Evolutionary conservation across 192 early-diverging fungal species (phyloP).

Genomic region (Coemansia sp.): DNA sequence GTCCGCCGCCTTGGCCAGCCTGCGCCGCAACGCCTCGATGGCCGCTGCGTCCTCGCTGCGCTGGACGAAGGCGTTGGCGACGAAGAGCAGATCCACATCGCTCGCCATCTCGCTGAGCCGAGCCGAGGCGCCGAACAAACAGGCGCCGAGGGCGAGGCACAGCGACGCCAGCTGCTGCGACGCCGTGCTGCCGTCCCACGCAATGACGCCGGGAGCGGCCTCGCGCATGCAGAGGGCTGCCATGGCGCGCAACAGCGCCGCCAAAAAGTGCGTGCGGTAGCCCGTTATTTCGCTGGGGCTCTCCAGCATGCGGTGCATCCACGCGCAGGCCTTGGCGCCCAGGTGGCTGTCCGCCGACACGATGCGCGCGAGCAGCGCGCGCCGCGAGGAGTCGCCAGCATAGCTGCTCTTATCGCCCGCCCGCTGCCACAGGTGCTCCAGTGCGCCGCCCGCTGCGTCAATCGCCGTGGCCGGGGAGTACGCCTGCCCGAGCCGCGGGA

Average conservation of each 20-base stretch:
- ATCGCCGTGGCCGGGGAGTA: constrained; percentile 1
- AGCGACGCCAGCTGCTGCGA: neutral
- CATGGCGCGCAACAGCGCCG: constrained; percentile 15
- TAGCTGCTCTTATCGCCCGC: neutral
- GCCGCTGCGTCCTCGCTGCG: neutral
- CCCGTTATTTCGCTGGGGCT: neutral
- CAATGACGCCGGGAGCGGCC: neutral
- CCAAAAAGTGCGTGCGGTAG: neutral
- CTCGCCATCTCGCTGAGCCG: neutral
- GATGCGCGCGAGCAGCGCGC: constrained; percentile 23
- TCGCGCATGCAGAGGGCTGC: neutral
- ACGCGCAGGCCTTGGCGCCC: constrained; percentile 12
- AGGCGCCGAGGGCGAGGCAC: constrained; percentile 11
- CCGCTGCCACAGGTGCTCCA: constrained; percentile 12
- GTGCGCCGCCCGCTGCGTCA: neutral
- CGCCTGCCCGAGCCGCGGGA: constrained; percentile 3
- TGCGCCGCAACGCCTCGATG: neutral
- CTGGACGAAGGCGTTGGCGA: constrained; percentile 24
- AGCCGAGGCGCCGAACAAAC: constrained; percentile 2
- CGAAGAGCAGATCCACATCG: constrained; percentile 7
- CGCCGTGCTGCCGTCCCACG: constrained; percentile 18
- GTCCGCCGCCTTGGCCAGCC: neutral
- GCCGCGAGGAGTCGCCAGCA: neutral
- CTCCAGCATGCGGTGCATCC: constrained; percentile 4
- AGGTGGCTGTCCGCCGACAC: constrained; percentile 14